Evolutionary conservation across 108 stramenopile species (phyloP).

Genomic region (Nitzschia sp.): DNA sequence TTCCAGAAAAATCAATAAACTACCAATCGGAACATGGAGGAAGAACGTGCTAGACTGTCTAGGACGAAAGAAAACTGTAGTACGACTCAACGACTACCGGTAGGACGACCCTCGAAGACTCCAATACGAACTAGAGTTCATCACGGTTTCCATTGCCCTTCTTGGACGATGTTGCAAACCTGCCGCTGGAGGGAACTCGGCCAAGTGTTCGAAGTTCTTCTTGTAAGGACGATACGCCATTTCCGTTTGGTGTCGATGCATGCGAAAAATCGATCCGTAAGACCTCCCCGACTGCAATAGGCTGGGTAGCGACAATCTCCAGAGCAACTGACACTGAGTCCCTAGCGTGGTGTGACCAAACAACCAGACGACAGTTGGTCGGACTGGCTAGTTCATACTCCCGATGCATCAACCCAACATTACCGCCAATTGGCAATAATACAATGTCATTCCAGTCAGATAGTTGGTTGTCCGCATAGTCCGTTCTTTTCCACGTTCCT

Average conservation of each 20-base stretch:
- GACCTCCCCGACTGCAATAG: constrained; percentile 18
- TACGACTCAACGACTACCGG: too few relatives aligned
- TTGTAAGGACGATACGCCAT: background rate
- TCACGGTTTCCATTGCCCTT: too few relatives aligned
- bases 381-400: background rate
- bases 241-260: background rate
- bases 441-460: constrained; percentile 17
- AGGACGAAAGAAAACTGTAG: too few relatives aligned
- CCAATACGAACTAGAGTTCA: too few relatives aligned
- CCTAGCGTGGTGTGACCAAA: constrained; percentile 1
- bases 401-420: constrained; percentile 28
- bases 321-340: constrained; percentile 32
- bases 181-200: background rate
- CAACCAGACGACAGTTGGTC: constrained; percentile 19
- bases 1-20: too few relatives aligned
- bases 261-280: constrained; percentile 23
- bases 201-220: constrained; percentile 3
- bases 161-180: too few relatives aligned
- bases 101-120: too few relatives aligned
- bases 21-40: too few relatives aligned
- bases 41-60: too few relatives aligned
- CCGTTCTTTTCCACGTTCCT: background rate
- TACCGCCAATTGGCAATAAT: constrained; percentile 31
- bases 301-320: constrained; percentile 34
- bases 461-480: background rate